These are phyloP conservation scores for Rhododendron henanense DNA, from an alignment of 148 eudicot species.

Conservation along the genomic window DNA sequence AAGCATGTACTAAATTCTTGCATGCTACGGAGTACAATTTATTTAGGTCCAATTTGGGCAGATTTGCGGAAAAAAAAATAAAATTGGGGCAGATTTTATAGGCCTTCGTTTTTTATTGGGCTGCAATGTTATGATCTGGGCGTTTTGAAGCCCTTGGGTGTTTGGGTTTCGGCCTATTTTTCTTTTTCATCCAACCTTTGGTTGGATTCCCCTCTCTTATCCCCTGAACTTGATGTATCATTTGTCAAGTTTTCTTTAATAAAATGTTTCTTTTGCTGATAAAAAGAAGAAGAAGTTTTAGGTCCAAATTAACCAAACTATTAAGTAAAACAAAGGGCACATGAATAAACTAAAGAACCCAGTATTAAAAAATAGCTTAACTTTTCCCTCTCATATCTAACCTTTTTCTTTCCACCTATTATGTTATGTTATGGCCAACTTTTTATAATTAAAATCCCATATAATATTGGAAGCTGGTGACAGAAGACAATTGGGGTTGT, in stretches of 20 bases:
- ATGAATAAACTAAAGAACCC: background rate
- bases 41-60: background rate
- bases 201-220: too few relatives aligned
- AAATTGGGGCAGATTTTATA: too few relatives aligned
- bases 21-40: too few relatives aligned
- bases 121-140: too few relatives aligned
- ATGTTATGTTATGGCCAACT: background rate
- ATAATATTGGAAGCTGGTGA: background rate
- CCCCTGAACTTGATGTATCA: rapidly evolving
- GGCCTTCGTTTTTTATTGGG: too few relatives aligned
- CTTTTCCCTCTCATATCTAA: background rate
- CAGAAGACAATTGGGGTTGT: background rate
- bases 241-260: too few relatives aligned
- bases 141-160: too few relatives aligned
- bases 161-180: too few relatives aligned
- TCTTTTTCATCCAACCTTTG: too few relatives aligned
- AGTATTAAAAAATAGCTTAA: background rate
- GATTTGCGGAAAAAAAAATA: too few relatives aligned
- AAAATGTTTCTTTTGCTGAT: too few relatives aligned
- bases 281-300: background rate
- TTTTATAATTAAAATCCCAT: background rate
- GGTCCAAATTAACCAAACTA: background rate
- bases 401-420: background rate
- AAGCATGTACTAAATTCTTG: background rate
- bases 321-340: background rate